phyloP scores from a whole-genome alignment of 2,329 filamentous ascomycete species.

The Penicillium hordei region DNA sequence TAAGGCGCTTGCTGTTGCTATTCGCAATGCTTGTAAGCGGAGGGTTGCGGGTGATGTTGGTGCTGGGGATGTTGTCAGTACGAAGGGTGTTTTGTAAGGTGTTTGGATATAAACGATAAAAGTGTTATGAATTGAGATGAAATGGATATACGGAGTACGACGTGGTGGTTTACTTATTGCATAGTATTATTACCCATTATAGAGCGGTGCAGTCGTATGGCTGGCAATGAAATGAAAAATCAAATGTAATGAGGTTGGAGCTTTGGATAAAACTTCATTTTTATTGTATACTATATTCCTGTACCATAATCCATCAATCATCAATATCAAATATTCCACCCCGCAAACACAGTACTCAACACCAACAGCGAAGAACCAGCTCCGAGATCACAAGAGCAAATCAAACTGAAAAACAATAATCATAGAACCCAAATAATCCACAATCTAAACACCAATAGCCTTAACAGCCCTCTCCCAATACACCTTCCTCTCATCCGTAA shows the following conservation, averaged over 20 bases:
- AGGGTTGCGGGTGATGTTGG: slow-evolving; percentile 74
- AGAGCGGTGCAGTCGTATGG: neutral
- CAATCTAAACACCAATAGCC: slow-evolving; percentile 35
- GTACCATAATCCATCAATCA: neutral
- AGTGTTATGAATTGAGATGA: slow-evolving; percentile 6
- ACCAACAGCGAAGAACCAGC: slow-evolving; percentile 11
- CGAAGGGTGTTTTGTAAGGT: slow-evolving; percentile 79
- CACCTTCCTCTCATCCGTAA: slow-evolving; percentile 46
- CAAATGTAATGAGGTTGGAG: neutral
- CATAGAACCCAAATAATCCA: neutral
- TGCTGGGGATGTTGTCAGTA: slow-evolving; percentile 92
- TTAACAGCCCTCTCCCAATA: slow-evolving; percentile 53
- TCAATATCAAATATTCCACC: neutral
- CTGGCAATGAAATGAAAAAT: neutral
- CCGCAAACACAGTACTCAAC: neutral
- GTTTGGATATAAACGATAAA: neutral
- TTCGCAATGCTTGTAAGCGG: slow-evolving; percentile 71
- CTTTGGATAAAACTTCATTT: neutral
- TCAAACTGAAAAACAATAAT: neutral
- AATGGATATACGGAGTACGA: neutral
- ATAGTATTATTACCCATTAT: neutral
- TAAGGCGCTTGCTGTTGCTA: slow-evolving; percentile 88
- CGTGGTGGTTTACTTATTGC: neutral
- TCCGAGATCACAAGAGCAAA: neutral
- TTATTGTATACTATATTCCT: neutral